Percentiles rank a stretch among this genome's conserved stretches.
phyloP scores from a whole-genome alignment of 768 basidiomycete genomes.

The Boletus coccyginus region DNA sequence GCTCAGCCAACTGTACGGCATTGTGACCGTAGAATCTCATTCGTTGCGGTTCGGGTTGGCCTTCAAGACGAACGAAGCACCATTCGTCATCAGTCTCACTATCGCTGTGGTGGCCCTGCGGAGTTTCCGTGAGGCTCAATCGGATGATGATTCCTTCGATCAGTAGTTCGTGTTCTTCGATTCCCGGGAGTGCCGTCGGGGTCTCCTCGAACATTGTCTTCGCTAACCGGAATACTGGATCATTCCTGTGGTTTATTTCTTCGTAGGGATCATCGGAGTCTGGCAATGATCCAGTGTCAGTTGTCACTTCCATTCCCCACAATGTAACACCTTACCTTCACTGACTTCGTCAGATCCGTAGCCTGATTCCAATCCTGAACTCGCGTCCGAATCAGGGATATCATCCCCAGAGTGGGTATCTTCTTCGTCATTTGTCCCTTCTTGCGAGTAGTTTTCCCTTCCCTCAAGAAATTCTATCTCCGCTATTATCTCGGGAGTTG shows the following conservation, averaged over 20 bases:
- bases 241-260: neutral
- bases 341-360: neutral
- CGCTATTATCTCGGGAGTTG: neutral
- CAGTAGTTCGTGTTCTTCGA: neutral
- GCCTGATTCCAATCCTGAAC: neutral
- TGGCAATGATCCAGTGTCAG: neutral
- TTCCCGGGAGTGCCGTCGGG: neutral
- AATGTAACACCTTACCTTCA: neutral
- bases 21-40: neutral
- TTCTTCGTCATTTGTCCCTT: neutral
- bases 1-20: neutral
- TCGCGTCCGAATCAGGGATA: neutral
- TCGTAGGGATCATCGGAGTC: neutral
- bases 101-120: neutral
- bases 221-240: neutral
- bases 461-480: neutral
- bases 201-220: neutral
- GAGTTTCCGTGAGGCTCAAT: neutral
- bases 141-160: constrained; percentile 5
- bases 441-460: neutral
- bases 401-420: neutral
- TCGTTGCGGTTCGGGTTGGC: neutral
- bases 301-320: neutral
- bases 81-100: neutral
- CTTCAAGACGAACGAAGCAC: neutral